Evolutionary conservation across 148 eudicot genomes (phyloP).

Genomic region (Vaccinium corymbosum): DNA sequence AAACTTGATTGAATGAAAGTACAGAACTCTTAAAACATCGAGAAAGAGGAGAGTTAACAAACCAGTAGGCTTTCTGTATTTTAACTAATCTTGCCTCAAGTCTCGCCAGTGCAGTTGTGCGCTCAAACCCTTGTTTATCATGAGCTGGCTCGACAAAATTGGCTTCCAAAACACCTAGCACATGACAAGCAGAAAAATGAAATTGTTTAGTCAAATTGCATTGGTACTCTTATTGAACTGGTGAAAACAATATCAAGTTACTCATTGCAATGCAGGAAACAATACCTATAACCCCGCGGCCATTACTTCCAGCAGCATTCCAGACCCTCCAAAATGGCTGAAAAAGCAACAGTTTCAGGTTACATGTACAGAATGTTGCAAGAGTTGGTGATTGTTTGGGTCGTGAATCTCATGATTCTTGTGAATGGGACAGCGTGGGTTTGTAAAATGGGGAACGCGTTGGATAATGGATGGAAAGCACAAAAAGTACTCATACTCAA

Average conservation of each 20-base stretch:
- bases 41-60: conserved; percentile 23
- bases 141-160: conserved; percentile 99
- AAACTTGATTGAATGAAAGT: not conserved
- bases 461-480: not conserved
- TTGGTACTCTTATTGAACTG: not conserved
- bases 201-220: not conserved
- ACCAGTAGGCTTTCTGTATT: conserved; percentile 85
- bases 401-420: not conserved
- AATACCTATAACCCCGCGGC: conserved; percentile 91
- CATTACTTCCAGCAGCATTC: conserved; percentile 98
- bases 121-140: conserved; percentile 98
- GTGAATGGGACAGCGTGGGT: not conserved
- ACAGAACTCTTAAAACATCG: conserved; percentile 3
- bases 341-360: conserved; percentile 18
- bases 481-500: not conserved
- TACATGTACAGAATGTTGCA: not conserved
- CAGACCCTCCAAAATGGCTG: conserved; percentile 99
- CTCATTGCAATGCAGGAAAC: conserved; percentile 4
- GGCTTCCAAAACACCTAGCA: conserved; percentile 86
- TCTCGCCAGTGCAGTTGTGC: conserved; percentile 77
- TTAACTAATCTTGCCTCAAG: conserved; percentile 57
- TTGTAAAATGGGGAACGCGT: not conserved
- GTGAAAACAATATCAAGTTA: conserved; percentile 27
- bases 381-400: not conserved
- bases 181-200: conserved; percentile 14